A percentile compares a stretch with the other conserved stretches of the same genome.
These are phyloP conservation scores for Colletotrichum godetiae DNA, from an alignment of 2,329 filamentous ascomycete genomes.

Conservation along the genomic window DNA sequence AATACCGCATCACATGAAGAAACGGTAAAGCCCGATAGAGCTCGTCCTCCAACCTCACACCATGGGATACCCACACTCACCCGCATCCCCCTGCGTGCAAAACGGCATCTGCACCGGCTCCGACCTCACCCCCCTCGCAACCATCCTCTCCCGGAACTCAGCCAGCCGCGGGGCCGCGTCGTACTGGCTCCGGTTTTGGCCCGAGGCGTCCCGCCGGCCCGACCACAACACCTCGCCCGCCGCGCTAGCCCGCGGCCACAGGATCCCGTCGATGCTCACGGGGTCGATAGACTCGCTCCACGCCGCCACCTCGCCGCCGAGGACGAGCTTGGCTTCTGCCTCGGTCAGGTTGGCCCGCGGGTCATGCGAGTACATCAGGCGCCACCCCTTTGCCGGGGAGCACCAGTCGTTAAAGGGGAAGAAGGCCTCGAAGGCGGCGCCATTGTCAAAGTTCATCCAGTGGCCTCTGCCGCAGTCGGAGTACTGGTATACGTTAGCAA, in stretches of 20 bases:
- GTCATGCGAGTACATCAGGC: slow-evolving; percentile 83
- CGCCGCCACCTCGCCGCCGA: slow-evolving; percentile 85
- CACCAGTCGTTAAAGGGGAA: slow-evolving; percentile 88
- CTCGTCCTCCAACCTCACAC: background rate
- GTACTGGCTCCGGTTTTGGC: slow-evolving; percentile 77
- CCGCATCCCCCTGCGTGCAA: slow-evolving; percentile 70
- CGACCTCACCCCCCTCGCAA: slow-evolving; percentile 73
- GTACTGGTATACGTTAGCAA: slow-evolving; percentile 61
- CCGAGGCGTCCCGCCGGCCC: slow-evolving; percentile 72
- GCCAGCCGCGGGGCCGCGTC: slow-evolving; percentile 76
- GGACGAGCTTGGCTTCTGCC: slow-evolving; percentile 72
- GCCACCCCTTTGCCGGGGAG: slow-evolving; percentile 83
- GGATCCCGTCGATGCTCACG: slow-evolving; percentile 77
- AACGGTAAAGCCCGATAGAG: background rate
- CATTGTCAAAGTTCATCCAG: slow-evolving; percentile 79
- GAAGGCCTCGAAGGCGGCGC: slow-evolving; percentile 59
- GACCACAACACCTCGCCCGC: slow-evolving; percentile 86
- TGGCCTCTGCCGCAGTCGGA: slow-evolving; percentile 86
- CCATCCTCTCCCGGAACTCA: slow-evolving; percentile 81
- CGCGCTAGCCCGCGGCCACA: slow-evolving; percentile 82
- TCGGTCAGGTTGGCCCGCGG: slow-evolving; percentile 73
- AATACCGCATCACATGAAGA: background rate
- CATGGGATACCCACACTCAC: slow-evolving; percentile 30
- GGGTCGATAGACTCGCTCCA: slow-evolving; percentile 86
- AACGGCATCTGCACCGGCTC: slow-evolving; percentile 77